Conservation (phyloP, 1,284 basidiomycete species). For the Stygiomarasmius scandens region DNA sequence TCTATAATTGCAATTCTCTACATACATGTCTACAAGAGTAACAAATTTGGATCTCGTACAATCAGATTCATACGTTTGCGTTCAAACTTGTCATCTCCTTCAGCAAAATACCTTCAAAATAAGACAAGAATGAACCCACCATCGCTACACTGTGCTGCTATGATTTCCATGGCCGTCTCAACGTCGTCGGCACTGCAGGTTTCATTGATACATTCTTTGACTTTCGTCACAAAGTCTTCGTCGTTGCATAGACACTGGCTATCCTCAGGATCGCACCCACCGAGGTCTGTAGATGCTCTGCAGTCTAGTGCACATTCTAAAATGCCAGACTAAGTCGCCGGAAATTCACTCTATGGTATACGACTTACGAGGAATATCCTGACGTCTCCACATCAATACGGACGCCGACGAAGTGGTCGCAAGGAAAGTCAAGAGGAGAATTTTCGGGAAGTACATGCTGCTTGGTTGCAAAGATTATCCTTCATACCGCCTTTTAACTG, state of each 20-base stretch:
- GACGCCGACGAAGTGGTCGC: not conserved
- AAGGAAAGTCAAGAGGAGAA: not conserved
- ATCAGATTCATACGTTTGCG: no score
- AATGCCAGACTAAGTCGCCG: not conserved
- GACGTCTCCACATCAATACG: not conserved
- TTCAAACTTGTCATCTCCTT: no score
- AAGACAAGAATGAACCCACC: not conserved
- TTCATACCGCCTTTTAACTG: not conserved
- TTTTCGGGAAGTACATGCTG: not conserved
- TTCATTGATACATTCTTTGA: not conserved
- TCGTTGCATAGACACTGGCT: not conserved
- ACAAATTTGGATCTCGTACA: no score
- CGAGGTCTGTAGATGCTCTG: not conserved
- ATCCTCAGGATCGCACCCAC: not conserved
- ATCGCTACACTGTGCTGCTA: not conserved
- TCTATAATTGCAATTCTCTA: no score
- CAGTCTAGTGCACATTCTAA: not conserved
- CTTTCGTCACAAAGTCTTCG: not conserved
- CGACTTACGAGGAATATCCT: slow-evolving; percentile 1
- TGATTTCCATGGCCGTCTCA: not conserved
- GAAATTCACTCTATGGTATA: not conserved
- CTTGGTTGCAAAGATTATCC: not conserved
- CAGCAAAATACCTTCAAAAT: no score
- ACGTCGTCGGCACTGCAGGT: not conserved
- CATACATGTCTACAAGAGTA: no score